These are phyloP conservation scores for Calendula officinalis DNA, from an alignment of 129 eudicot species.

Conservation along the genomic window DNA sequence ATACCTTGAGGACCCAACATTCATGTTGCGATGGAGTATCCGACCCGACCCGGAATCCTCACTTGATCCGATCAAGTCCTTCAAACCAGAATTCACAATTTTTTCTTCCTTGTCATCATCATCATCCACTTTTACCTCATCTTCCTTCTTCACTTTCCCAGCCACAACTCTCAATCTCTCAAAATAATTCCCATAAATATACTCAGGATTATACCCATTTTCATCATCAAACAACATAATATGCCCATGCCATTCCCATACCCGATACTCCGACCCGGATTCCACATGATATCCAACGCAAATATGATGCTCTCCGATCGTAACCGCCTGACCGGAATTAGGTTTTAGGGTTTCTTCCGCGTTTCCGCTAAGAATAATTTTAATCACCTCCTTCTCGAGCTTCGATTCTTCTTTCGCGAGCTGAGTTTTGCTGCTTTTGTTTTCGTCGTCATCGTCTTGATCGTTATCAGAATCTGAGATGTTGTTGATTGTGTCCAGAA, in stretches of 20 bases:
- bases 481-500: conserved; percentile 52
- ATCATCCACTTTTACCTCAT: conserved; percentile 12
- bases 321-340: conserved; percentile 87
- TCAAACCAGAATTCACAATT: conserved; percentile 50
- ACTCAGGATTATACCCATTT: conserved; percentile 78
- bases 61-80: conserved; percentile 55
- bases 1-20: conserved; percentile 61
- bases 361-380: conserved; percentile 53
- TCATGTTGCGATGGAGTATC: conserved; percentile 64
- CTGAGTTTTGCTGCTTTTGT: conserved; percentile 35
- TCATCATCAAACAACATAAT: conserved; percentile 89
- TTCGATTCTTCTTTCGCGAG: conserved; percentile 73
- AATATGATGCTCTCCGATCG: conserved; percentile 78
- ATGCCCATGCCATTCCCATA: conserved; percentile 98
- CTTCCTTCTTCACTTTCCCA: conserved; percentile 18
- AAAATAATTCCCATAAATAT: conserved; percentile 87
- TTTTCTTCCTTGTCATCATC: conserved; percentile 35
- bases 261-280: conserved; percentile 72
- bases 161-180: conserved; percentile 42
- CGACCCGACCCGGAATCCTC: conserved; percentile 42
- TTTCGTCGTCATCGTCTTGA: conserved; percentile 36
- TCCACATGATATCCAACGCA: conserved; percentile 88
- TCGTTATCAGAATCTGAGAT: conserved; percentile 46
- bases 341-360: conserved; percentile 68
- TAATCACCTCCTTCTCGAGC: conserved; percentile 73